Evolutionary conservation across 345 rosid genomes (phyloP), one percentile per base, ranked within the genome.

Genomic region (Excoecaria cochinchinensis): DNA sequence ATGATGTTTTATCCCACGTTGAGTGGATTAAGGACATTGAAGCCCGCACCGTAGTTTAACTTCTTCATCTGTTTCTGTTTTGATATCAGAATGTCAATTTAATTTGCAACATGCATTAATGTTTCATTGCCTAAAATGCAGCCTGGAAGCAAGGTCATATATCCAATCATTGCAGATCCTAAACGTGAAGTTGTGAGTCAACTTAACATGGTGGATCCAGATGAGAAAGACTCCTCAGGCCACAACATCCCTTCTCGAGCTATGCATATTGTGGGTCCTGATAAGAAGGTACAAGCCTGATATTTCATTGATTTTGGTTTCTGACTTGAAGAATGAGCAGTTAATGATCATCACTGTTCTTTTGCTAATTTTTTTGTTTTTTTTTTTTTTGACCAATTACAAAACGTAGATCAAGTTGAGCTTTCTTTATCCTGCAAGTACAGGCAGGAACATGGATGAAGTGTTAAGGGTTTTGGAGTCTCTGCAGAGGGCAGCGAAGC

Each of bases 141-240:
- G 89, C 84, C 84, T 11, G 89, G 92, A 40, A 60, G 89, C 85
- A 86, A 85, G 81, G 99, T 88, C 72, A 75, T 77, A 1, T 93
- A 90, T 69, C 97, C 92, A 6, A 90, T 93, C 31, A 84, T 90
- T 0, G 90, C 95, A 1, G 97, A 93, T 67, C 91, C 92, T 36
- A 82, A 78, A n/a, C 78, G 88, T 66, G 85, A 89, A 74, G 70
- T 89, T 44, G 83, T 91, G 51, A 79, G 81, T 72, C 83, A 87
- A 64, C 95, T 90, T 44, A 93, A 95, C 85, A 95, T 91, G 97
- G 82, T 93, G 44, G 98, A 91, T 47, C 88, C 98, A 0, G 86
- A 89, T 21, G 92, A 82, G 73, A 85, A 81, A 40, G 94, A 90
- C 47, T 36, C 82, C 17, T 69, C 78, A 0, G 88, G 87, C 36